Evolutionary conservation across 306 rosid genomes (phyloP).

Genomic region (Prunus mongolica): DNA sequence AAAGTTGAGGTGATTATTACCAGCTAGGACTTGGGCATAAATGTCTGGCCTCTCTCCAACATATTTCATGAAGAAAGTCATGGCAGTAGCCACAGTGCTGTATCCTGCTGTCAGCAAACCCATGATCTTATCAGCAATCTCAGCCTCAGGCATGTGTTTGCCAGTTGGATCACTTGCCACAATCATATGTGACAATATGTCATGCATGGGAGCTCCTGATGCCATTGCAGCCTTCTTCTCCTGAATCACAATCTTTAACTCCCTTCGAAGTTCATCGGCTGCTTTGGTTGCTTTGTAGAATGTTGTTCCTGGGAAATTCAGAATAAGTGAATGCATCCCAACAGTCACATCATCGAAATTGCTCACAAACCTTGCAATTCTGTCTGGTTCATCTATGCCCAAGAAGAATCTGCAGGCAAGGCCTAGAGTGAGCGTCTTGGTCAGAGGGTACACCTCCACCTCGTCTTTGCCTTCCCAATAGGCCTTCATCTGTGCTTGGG

Average conservation of each 20-base stretch:
- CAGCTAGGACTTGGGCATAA: constrained; percentile 45
- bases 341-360: constrained; percentile 36
- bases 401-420: constrained; percentile 46
- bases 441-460: constrained; percentile 40
- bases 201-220: constrained; percentile 40
- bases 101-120: constrained; percentile 18
- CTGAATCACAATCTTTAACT: constrained; percentile 32
- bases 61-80: constrained; percentile 24
- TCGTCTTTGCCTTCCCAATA: constrained; percentile 51
- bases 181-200: constrained; percentile 45
- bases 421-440: constrained; percentile 41
- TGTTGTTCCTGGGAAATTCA: constrained; percentile 48
- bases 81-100: constrained; percentile 18
- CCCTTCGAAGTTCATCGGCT: constrained; percentile 36
- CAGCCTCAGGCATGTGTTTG: constrained; percentile 54
- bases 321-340: constrained; percentile 50
- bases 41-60: constrained; percentile 23
- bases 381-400: constrained; percentile 35
- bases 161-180: constrained; percentile 46
- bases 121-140: constrained; percentile 34
- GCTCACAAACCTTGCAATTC: constrained; percentile 24
- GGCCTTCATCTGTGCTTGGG: constrained; percentile 36
- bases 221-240: constrained; percentile 55
- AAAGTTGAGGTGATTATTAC: constrained; percentile 12
- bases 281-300: constrained; percentile 10